These are phyloP conservation scores for Phaffia australis DNA, from an alignment of 768 basidiomycete genomes.

Conservation along the genomic window DNA sequence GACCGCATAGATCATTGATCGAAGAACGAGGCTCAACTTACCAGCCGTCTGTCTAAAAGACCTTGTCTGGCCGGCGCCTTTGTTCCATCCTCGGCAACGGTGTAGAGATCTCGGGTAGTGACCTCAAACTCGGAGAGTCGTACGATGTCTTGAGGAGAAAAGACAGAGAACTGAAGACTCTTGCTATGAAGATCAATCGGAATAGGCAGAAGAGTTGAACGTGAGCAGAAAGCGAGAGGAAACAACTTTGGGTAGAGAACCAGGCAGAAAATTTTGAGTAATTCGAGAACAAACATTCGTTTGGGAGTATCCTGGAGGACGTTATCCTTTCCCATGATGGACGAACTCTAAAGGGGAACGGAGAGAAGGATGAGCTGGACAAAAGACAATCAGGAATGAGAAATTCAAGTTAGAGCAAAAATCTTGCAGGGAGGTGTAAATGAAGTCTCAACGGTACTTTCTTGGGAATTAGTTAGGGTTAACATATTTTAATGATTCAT, in stretches of 20 bases:
- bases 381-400: not conserved
- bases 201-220: not conserved
- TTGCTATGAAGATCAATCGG: constrained; percentile 48
- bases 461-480: too few relatives aligned
- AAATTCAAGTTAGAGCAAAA: not conserved
- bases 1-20: not conserved
- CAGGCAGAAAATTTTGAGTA: not conserved
- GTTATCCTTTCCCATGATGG: constrained; percentile 35
- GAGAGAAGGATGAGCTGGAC: constrained; percentile 1
- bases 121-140: constrained; percentile 93
- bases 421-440: not conserved
- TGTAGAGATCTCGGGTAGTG: constrained; percentile 83
- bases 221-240: constrained; percentile 8
- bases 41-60: constrained; percentile 81
- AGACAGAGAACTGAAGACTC: constrained; percentile 86
- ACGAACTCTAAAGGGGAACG: not conserved
- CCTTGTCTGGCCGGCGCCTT: constrained; percentile 81
- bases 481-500: too few relatives aligned
- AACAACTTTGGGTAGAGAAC: not conserved
- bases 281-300: constrained; percentile 34
- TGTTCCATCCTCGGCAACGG: constrained; percentile 45
- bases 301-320: constrained; percentile 39
- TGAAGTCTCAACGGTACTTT: too few relatives aligned
- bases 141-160: constrained; percentile 90
- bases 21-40: constrained; percentile 40